Base-by-base conservation (phyloP, 768 basidiomycete species). In the Boletus rubroflammeus region DNA sequence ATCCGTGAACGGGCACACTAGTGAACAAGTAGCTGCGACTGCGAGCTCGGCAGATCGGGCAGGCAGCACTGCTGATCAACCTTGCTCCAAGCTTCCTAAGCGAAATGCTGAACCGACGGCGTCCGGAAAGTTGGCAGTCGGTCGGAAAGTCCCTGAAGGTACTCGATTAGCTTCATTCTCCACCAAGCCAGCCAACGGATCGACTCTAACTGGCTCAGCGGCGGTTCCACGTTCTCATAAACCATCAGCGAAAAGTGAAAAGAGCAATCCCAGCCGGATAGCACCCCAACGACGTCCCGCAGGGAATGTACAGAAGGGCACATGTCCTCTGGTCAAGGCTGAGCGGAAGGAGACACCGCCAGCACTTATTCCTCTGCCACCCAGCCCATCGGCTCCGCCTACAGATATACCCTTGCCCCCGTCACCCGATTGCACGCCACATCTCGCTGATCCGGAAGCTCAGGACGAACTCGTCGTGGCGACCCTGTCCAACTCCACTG, bases 311-410 rank as follows among this genome's bases (percentile, higher is more conserved):
- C 55, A 55, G 46, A 57, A 58, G 43, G 49, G 14, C 6, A 51
- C 59, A n/a, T 56, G 54, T 17, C 52, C 64, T 46, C 43, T 50
- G 34, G 34, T 51, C 45, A 59, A 59, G 41, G 34, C 54, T 8
- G 46, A 48, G 41, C 50, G 36, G 21, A 64, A 68, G 47, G 56
- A 54, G 31, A 47, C 19, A 10, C 47, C 53, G 1, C 66, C 67
- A 21, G 35, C 57, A 11, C 56, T 62, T 25, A 45, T 64, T 43
- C 59, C 60, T 46, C 43, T 59, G 3, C 64, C 67, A 34, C 58
- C 55, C 3, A 53, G 68, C 55, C 59, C 71, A 46, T 40, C 60
- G 47, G 28, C 56, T 54, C 7, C 58, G 0, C 63, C 67, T 15
- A 38, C 48, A 26, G 55, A 55, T 52, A 57, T 65, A 38, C 61